These are phyloP conservation scores for Ehretia macrophylla DNA, from an alignment of 257 asterid genomes.

Conservation along the genomic window DNA sequence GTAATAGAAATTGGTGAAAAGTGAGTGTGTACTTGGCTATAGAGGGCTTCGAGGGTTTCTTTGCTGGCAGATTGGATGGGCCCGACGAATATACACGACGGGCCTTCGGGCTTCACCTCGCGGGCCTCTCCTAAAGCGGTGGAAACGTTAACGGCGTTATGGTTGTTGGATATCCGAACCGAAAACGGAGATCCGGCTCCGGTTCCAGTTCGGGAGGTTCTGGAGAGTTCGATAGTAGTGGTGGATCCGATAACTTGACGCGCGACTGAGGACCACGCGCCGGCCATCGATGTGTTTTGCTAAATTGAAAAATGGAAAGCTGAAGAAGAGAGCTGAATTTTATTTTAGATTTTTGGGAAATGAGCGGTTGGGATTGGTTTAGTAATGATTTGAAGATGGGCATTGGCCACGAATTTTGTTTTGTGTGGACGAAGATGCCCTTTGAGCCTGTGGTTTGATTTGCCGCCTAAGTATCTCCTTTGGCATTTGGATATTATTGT, in stretches of 20 bases:
- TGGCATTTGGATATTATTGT: too few species aligned
- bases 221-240: slow-evolving; percentile 37
- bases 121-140: slow-evolving; percentile 9
- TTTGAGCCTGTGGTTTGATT: slow-evolving; percentile 19
- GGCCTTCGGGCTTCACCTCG: slow-evolving; percentile 55
- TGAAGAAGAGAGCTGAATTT: background rate
- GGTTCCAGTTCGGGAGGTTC: slow-evolving; percentile 24
- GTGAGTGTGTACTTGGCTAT: slow-evolving; percentile 53
- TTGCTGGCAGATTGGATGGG: slow-evolving; percentile 86
- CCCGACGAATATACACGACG: slow-evolving; percentile 90
- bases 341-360: slow-evolving; percentile 1
- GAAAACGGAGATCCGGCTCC: slow-evolving; percentile 45
- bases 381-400: background rate
- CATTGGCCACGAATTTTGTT: background rate
- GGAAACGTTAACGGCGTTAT: slow-evolving; percentile 23
- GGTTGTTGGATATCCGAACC: slow-evolving; percentile 41
- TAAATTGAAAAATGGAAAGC: background rate
- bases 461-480: slow-evolving; percentile 16
- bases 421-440: slow-evolving; percentile 6
- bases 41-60: slow-evolving; percentile 93
- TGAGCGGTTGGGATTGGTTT: background rate
- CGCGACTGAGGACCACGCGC: slow-evolving; percentile 51
- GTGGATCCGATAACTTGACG: slow-evolving; percentile 52
- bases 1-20: background rate
- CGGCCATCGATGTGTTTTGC: slow-evolving; percentile 52